Evolutionary conservation across 108 stramenopile species (phyloP).

Genomic region (Parietichytrium sp.): DNA sequence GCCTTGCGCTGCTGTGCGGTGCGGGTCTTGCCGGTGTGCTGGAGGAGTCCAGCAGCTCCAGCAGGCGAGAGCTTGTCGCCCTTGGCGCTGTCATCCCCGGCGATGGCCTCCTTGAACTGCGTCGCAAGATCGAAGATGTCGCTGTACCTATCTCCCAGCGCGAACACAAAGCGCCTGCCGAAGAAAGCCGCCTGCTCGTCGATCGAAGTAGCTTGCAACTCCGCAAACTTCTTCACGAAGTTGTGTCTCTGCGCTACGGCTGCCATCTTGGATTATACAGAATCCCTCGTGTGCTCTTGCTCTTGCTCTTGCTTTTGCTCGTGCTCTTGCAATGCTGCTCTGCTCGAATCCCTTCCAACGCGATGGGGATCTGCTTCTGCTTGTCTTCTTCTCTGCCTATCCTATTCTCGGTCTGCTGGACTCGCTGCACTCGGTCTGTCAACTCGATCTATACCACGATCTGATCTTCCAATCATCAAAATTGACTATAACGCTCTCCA

Average conservation of each 20-base stretch:
- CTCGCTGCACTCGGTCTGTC: too few relatives aligned
- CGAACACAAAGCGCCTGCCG: neutral
- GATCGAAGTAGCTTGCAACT: neutral
- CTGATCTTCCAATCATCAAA: too few relatives aligned
- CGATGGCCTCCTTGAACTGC: neutral
- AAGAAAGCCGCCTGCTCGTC: slow-evolving; percentile 26
- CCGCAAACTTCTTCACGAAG: slow-evolving; percentile 3
- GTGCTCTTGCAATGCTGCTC: too few relatives aligned
- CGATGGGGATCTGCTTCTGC: too few relatives aligned
- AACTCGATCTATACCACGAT: too few relatives aligned
- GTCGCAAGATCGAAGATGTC: slow-evolving; percentile 2
- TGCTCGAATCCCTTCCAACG: too few relatives aligned
- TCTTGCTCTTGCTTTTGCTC: too few relatives aligned
- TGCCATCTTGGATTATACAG: neutral
- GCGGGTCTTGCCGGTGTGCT: slow-evolving; percentile 35
- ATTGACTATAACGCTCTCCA: too few relatives aligned
- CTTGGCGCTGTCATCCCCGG: neutral
- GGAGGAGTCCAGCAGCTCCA: slow-evolving; percentile 34
- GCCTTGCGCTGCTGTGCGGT: slow-evolving; percentile 28
- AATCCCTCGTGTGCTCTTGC: too few relatives aligned
- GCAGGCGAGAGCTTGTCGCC: neutral
- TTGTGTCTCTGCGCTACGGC: neutral
- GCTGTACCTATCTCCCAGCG: neutral
- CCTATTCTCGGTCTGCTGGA: too few relatives aligned
- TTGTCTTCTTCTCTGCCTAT: too few relatives aligned